Evolutionary conservation across 108 stramenopile genomes (phyloP), one percentile per base, ranked within the genome.

Genomic region (Cyclotella cryptica): DNA sequence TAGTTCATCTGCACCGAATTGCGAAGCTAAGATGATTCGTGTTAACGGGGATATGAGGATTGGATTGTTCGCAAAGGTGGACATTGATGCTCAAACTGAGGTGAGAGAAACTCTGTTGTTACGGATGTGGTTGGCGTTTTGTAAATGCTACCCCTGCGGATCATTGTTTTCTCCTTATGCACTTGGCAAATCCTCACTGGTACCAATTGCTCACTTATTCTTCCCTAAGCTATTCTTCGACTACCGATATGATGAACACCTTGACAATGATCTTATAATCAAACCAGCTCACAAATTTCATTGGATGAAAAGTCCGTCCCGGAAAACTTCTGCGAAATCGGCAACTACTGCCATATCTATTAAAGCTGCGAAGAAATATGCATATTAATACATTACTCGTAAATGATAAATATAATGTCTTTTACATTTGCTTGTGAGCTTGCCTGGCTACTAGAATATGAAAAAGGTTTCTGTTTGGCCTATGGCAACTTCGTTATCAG

Each of bases 11-110:
- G 83, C 75, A 14, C 91, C 93, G 0, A 98, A 96, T 67, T 80
- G 88, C 45, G 71, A 75, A 62, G 69, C 93, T 13, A 88, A 84
- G 57, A 84, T 83, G 58, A 70, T 89, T 17, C 45, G 80, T 35
- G 93, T 94, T 8, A 89, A 93, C 57, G 96, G 94, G 0, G 92
- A 93, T 65, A 66, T 75, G 66, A 76, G 91, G 24, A 90, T 98
- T 68, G 95, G 87, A 11, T 84, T 98, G 17, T 98, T 88, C 78
- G 94, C 97, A 12, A 71, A 72, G 46, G 72, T 88, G 35, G 85
- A 88, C 64, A 93, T 98, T 69, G 88, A 79, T 24, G 71, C 90
- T 18, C 85, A 92, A 66, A 77, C 62, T 27, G 94, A 94, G 79
- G 87, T 79, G 54, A 74, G 77, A 21, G 21, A 24, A 43, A 1